Conservation (phyloP, 2,329 filamentous ascomycete genomes). For the Aureobasidium sp. region DNA sequence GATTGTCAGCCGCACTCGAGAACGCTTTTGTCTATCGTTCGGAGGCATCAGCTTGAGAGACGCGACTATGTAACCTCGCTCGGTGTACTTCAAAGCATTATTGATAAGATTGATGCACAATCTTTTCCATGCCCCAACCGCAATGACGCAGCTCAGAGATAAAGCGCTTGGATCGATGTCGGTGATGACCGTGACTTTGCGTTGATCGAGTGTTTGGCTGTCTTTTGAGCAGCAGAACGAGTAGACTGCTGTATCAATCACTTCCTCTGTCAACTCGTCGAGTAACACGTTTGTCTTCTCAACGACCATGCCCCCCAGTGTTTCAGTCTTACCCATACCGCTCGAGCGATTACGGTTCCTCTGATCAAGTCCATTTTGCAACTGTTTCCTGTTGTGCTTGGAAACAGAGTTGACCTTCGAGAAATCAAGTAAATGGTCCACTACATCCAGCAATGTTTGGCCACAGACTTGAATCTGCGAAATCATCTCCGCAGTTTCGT, state of each 20-base stretch:
- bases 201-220: neutral
- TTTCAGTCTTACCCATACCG: neutral
- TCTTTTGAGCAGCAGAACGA: constrained; percentile 9
- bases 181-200: constrained; percentile 3
- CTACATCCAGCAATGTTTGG: constrained; percentile 38
- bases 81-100: constrained; percentile 42
- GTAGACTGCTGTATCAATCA: constrained; percentile 8
- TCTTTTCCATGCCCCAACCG: constrained; percentile 17
- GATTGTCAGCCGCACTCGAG: constrained; percentile 30
- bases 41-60: neutral
- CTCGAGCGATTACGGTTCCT: neutral
- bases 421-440: constrained; percentile 33
- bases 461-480: constrained; percentile 42
- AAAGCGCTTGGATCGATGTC: constrained; percentile 8
- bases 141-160: constrained; percentile 1
- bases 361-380: neutral
- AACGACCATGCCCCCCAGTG: constrained; percentile 9
- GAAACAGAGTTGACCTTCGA: constrained; percentile 31
- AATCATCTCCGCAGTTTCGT: constrained; percentile 28
- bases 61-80: constrained; percentile 30
- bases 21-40: constrained; percentile 2
- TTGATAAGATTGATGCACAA: constrained; percentile 25
- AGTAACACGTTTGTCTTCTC: constrained; percentile 5
- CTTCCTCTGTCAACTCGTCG: constrained; percentile 1
- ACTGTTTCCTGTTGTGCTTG: neutral